Base-by-base conservation (phyloP, 371 early-diverging fungal genomes). In the Dichotomocladium elegans region DNA sequence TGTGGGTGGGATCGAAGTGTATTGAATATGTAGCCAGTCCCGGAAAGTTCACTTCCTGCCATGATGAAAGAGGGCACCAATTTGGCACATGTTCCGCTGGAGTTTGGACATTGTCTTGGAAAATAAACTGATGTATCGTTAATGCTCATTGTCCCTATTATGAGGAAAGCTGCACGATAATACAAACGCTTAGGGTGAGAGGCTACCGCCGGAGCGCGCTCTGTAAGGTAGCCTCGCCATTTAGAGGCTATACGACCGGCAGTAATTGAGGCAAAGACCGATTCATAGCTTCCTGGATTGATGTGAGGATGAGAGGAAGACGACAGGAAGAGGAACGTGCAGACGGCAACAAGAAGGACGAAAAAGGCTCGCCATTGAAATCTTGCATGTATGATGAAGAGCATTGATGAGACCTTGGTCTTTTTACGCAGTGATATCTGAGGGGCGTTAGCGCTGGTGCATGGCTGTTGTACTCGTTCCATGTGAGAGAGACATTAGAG, bases 61-160 rank as follows among this genome's bases (percentile, higher is more conserved):
- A 81, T 67, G 57, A 81, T 81, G 52, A 81, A 81, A 27, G 79
- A 76, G 15, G 81, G 81, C 5, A 81, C 69, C 31, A 74, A 71
- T 46, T 76, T 81, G 47, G 78, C 78, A 40, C 81, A 81, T 10
- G 68, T 62, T 19, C 57, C 64, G 46, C 67, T 59, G 34, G 47
- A 48, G 12, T 65, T 58, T 17, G 71, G 72, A 57, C 78, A 78
- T 17, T 69, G 68, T 3, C 73, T 67, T 22, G 81, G 77, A 57
- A 66, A 76, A 47, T 80, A 78, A 25, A 77, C 70, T 72, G 55
- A 25, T 28, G 44, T 15, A 21, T 47, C 5, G 26, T 10, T 9
- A 11, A 26, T 46, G 9, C 10, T 29, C 17, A 41, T 41, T 28
- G 1, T 19, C 31, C 46, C 24, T 57, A 24, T 6, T 14, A 25